A percentile compares a stretch with the other conserved stretches of the same genome.
phyloP scores from a whole-genome alignment of 176 grass and related monocot genomes.

The Zoysia japonica region DNA sequence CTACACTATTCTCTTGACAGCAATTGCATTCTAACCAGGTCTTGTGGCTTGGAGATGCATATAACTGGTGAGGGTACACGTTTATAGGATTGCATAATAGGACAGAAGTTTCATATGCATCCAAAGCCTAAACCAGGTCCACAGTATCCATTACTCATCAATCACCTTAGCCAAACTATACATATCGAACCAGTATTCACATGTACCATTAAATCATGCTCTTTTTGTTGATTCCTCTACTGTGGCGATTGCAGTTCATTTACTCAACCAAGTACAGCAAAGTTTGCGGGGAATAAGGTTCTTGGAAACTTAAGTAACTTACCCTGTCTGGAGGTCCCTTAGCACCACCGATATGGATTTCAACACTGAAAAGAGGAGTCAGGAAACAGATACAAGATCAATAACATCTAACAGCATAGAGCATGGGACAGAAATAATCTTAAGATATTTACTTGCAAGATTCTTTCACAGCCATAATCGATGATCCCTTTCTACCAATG shows the following conservation, averaged over 20 bases:
- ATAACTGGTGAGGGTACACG: conserved; percentile 16
- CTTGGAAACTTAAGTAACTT: conserved; percentile 45
- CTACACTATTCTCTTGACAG: not conserved
- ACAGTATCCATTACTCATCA: not conserved
- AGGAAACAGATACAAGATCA: conserved; percentile 34
- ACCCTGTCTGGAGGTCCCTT: conserved; percentile 93
- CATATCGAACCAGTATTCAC: not conserved
- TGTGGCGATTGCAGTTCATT: conserved; percentile 10
- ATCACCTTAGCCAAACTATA: not conserved
- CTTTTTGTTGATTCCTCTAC: conserved; percentile 7
- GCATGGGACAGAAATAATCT: conserved; percentile 18
- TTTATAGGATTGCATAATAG: conserved; percentile 3
- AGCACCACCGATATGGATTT: conserved; percentile 84
- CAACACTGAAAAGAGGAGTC: conserved; percentile 56
- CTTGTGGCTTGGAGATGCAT: conserved; percentile 3
- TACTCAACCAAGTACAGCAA: conserved; percentile 34
- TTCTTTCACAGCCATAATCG: conserved; percentile 81
- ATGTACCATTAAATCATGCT: not conserved
- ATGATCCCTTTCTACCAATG: conserved; percentile 82
- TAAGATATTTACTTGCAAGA: conserved; percentile 82
- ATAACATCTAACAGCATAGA: conserved; percentile 22
- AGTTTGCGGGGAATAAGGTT: conserved; percentile 5
- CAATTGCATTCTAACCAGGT: conserved; percentile 17
- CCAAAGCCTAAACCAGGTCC: not conserved
- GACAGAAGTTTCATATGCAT: conserved; percentile 24